These are phyloP conservation scores for Corniculantispora saksenae DNA, from an alignment of 2,329 filamentous ascomycete genomes.

Conservation along the genomic window DNA sequence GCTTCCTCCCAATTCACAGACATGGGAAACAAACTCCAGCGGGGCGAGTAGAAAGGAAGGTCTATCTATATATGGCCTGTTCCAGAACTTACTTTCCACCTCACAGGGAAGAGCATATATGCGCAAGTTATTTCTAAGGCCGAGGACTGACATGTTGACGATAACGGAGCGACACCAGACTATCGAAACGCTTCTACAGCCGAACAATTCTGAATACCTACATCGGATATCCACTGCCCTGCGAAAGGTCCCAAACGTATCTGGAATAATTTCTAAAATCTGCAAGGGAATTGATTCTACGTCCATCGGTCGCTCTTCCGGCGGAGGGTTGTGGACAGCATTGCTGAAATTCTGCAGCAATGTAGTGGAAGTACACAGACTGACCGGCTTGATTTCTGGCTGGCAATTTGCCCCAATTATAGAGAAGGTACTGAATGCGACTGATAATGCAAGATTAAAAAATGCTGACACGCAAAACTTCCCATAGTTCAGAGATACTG, in stretches of 20 bases:
- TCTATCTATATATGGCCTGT: slow-evolving; percentile 81
- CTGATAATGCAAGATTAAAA: slow-evolving; percentile 8
- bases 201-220: slow-evolving; percentile 64
- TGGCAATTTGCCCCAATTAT: background rate
- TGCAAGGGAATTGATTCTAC: slow-evolving; percentile 72
- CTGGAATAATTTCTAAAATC: slow-evolving; percentile 66
- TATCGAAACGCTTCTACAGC: slow-evolving; percentile 64
- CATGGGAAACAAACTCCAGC: slow-evolving; percentile 54
- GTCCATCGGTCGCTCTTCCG: slow-evolving; percentile 52
- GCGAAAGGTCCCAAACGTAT: slow-evolving; percentile 75
- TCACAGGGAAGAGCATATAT: slow-evolving; percentile 75
- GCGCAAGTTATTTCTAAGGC: slow-evolving; percentile 79
- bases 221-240: slow-evolving; percentile 61
- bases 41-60: slow-evolving; percentile 65
- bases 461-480: background rate
- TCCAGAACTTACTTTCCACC: slow-evolving; percentile 72
- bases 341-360: slow-evolving; percentile 71
- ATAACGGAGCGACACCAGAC: slow-evolving; percentile 74
- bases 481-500: background rate
- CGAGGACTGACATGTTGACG: slow-evolving; percentile 65
- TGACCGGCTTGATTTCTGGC: slow-evolving; percentile 36
- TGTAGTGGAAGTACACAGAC: slow-evolving; percentile 54
- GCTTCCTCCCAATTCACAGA: slow-evolving; percentile 78
- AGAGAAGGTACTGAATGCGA: slow-evolving; percentile 1
- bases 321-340: slow-evolving; percentile 71